phyloP scores from a whole-genome alignment of 257 asterid genomes.

The Eucommia ulmoides region DNA sequence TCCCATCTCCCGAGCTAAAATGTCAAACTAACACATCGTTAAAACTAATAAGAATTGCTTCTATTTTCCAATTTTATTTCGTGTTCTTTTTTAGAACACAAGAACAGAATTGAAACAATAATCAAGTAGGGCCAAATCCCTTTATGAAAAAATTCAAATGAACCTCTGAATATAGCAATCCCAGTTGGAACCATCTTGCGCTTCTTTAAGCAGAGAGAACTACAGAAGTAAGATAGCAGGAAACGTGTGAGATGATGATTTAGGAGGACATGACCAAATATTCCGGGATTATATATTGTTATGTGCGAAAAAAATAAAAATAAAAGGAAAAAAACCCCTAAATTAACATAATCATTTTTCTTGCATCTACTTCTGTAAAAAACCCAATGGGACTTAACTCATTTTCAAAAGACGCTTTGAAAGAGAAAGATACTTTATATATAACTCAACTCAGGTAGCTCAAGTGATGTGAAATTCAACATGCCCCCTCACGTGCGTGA shows the following conservation, averaged over 20 bases:
- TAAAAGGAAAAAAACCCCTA: too few species aligned
- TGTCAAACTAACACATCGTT: neutral
- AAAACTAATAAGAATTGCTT: too few species aligned
- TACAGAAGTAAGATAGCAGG: constrained; percentile 10
- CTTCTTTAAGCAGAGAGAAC: constrained; percentile 71
- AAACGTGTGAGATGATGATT: constrained; percentile 3
- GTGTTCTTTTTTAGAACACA: neutral
- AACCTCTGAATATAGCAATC: constrained; percentile 67
- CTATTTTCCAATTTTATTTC: neutral
- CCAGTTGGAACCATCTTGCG: constrained; percentile 75
- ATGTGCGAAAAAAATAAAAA: too few species aligned
- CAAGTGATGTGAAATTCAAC: too few species aligned
- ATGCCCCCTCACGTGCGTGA: too few species aligned
- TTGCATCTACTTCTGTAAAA: too few species aligned
- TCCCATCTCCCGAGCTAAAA: constrained; percentile 65
- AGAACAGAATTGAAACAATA: neutral
- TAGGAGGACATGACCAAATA: neutral
- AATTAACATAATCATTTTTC: too few species aligned
- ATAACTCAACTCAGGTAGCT: too few species aligned
- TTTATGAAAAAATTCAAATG: neutral
- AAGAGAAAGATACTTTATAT: too few species aligned
- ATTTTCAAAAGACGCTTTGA: too few species aligned
- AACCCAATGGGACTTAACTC: too few species aligned
- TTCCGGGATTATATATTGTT: too few species aligned
- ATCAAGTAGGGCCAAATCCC: neutral